Percentiles rank a stretch among this genome's conserved stretches.
Conservation (phyloP, 768 basidiomycete genomes). For the Serendipita vermifera region DNA sequence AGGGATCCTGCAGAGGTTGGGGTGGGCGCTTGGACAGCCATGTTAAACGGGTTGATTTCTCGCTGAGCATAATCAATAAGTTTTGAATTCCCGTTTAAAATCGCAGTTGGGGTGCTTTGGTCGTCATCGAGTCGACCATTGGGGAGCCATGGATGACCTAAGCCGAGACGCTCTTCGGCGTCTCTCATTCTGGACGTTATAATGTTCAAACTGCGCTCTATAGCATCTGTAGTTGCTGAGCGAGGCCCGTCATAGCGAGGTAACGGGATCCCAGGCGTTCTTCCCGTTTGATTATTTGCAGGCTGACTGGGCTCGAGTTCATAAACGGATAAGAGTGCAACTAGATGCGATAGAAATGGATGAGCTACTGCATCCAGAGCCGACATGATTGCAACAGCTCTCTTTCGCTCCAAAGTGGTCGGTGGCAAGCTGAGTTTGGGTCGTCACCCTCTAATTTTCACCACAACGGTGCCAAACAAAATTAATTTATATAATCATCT, state of each 20-base stretch:
- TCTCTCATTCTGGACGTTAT: slow-evolving; percentile 42
- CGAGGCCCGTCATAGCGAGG: slow-evolving; percentile 29
- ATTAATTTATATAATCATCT: too few relatives aligned
- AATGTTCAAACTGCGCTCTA: slow-evolving; percentile 38
- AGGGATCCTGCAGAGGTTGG: background rate
- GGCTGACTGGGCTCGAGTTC: slow-evolving; percentile 26
- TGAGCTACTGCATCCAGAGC: too few relatives aligned
- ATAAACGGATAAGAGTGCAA: slow-evolving; percentile 45
- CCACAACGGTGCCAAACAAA: too few relatives aligned
- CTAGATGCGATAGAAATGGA: slow-evolving; percentile 41
- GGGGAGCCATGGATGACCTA: background rate
- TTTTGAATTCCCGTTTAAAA: too few relatives aligned
- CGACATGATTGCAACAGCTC: too few relatives aligned
- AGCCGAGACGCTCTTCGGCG: slow-evolving; percentile 35
- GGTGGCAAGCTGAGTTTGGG: too few relatives aligned
- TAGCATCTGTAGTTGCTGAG: slow-evolving; percentile 47
- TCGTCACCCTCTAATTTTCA: too few relatives aligned
- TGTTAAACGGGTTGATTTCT: background rate
- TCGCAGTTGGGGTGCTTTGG: too few relatives aligned
- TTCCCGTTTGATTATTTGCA: background rate
- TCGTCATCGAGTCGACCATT: background rate
- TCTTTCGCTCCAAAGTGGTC: too few relatives aligned
- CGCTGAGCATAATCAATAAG: too few relatives aligned
- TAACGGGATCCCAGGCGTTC: slow-evolving; percentile 4
- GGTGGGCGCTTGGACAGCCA: background rate